Percentiles rank a stretch among this genome's conserved stretches.
These are phyloP conservation scores for Euphrasia confusa DNA, from an alignment of 257 asterid genomes.

Conservation along the genomic window DNA sequence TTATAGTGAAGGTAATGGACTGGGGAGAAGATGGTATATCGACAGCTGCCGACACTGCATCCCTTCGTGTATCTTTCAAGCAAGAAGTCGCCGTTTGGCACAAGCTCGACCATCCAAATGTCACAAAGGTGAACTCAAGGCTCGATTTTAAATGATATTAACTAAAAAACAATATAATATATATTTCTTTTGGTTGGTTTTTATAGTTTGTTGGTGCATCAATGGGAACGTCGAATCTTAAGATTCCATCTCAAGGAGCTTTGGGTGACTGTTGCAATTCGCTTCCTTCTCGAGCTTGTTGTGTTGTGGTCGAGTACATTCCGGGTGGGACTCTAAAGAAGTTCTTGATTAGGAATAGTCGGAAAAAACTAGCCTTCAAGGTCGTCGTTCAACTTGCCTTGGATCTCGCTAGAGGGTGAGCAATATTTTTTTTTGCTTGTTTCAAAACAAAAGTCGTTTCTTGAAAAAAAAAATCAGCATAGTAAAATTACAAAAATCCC, in stretches of 20 bases:
- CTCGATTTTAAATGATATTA: neutral
- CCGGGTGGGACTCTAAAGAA: slow-evolving; percentile 50
- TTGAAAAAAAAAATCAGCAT: too few species aligned
- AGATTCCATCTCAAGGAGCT: slow-evolving; percentile 40
- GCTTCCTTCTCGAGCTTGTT: slow-evolving; percentile 48
- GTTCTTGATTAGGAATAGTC: slow-evolving; percentile 38
- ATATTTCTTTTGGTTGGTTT: neutral
- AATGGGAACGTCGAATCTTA: slow-evolving; percentile 52
- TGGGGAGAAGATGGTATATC: slow-evolving; percentile 72
- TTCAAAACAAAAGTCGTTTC: too few species aligned
- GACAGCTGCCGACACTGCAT: slow-evolving; percentile 49
- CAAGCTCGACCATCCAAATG: slow-evolving; percentile 67
- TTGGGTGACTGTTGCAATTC: slow-evolving; percentile 29
- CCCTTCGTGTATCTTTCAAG: slow-evolving; percentile 48
- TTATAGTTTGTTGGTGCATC: slow-evolving; percentile 56
- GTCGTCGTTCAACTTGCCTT: slow-evolving; percentile 49
- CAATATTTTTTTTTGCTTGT: too few species aligned
- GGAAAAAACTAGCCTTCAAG: slow-evolving; percentile 43
- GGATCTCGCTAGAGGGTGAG: slow-evolving; percentile 66
- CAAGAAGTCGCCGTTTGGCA: slow-evolving; percentile 75
- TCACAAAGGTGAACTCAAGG: slow-evolving; percentile 44
- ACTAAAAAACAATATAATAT: too few species aligned
- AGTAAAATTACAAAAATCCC: neutral
- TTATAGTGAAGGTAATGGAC: slow-evolving; percentile 60
- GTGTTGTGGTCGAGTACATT: slow-evolving; percentile 61